Percentiles rank a stretch among this genome's conserved stretches.
These are phyloP conservation scores for Vigna mungo DNA, from an alignment of 306 rosid genomes.

Conservation along the genomic window DNA sequence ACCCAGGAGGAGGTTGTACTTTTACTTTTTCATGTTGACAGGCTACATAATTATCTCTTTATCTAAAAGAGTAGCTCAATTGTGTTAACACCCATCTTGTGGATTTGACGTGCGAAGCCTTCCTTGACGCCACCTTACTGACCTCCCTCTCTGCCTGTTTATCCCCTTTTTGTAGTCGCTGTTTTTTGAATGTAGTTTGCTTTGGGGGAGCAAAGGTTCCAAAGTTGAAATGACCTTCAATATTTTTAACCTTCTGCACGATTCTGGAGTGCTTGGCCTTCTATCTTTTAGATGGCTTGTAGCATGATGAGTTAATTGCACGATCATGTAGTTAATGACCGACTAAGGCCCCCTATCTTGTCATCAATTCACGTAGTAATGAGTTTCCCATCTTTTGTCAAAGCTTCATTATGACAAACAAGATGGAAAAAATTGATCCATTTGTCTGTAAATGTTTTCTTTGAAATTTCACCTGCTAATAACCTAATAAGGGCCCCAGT, in stretches of 20 bases:
- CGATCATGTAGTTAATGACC: neutral
- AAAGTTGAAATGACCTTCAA: neutral
- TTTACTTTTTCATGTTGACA: slow-evolving; percentile 17
- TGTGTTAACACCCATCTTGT: slow-evolving; percentile 6
- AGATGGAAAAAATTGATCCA: slow-evolving; percentile 4
- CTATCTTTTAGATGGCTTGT: neutral
- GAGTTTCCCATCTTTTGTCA: slow-evolving; percentile 13
- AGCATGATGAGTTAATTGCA: slow-evolving; percentile 30
- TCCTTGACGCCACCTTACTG: slow-evolving; percentile 11
- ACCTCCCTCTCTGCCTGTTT: neutral
- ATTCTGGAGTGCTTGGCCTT: neutral
- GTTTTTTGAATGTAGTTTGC: slow-evolving; percentile 16
- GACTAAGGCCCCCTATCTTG: neutral
- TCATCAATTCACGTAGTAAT: slow-evolving; percentile 16
- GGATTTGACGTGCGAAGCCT: neutral
- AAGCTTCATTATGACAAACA: neutral
- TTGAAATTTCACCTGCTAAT: slow-evolving; percentile 25
- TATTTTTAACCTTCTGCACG: slow-evolving; percentile 18
- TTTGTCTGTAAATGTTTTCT: neutral
- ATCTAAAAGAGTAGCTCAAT: slow-evolving; percentile 20
- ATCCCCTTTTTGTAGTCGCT: slow-evolving; percentile 17
- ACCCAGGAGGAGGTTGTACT: neutral
- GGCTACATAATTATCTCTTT: slow-evolving; percentile 12
- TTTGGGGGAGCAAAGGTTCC: neutral
- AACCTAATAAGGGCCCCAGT: slow-evolving; percentile 1